Conservation (phyloP, 2,329 filamentous ascomycete genomes). For the Nemania sp. region DNA sequence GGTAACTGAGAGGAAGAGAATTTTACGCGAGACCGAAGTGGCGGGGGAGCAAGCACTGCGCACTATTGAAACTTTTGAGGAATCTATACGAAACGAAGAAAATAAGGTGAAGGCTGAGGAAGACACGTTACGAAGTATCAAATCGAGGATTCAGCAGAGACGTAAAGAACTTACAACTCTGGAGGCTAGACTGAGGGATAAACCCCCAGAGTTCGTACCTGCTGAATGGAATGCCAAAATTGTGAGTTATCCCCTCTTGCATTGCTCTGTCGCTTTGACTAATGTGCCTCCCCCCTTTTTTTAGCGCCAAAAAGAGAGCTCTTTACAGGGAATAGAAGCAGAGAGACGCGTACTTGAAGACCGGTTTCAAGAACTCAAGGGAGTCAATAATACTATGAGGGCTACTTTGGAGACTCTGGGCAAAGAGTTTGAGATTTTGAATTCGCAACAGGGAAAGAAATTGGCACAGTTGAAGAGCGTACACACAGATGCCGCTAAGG, state of each 20-base stretch:
- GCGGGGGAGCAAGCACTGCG: conserved; percentile 59
- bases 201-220: conserved; percentile 75
- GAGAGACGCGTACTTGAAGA: conserved; percentile 54
- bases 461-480: conserved; percentile 71
- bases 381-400: conserved; percentile 57
- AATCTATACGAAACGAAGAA: conserved; percentile 59
- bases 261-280: neutral
- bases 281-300: conserved; percentile 29
- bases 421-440: conserved; percentile 67
- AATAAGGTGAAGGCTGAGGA: conserved; percentile 61
- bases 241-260: conserved; percentile 60
- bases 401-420: conserved; percentile 56
- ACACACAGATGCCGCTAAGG: conserved; percentile 73
- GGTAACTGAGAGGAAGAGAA: conserved; percentile 65
- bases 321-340: conserved; percentile 63
- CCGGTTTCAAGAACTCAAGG: conserved; percentile 55
- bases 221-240: conserved; percentile 78
- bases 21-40: conserved; percentile 66
- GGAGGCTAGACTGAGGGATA: conserved; percentile 71
- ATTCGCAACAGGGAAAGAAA: conserved; percentile 81
- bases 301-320: conserved; percentile 72
- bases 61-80: conserved; percentile 53
- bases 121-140: conserved; percentile 33
- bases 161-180: conserved; percentile 70
- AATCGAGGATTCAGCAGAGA: conserved; percentile 50